Evolutionary conservation across 2,329 filamentous ascomycete species (phyloP).

Genomic region (Corinectria fuckeliana): DNA sequence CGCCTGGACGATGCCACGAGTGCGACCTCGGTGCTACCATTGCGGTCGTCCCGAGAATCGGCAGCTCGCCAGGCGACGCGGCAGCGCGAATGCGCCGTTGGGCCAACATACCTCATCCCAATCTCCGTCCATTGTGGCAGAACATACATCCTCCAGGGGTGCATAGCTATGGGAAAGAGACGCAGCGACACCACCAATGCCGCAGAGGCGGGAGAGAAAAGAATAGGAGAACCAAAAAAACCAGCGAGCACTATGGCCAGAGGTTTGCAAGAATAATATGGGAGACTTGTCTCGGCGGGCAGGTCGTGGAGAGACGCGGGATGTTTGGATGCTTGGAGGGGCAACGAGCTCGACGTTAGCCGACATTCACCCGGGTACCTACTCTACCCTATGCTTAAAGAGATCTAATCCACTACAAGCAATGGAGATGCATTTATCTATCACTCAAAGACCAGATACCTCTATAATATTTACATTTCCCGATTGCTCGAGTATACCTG

Average conservation of each 20-base stretch:
- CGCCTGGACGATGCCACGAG: not conserved
- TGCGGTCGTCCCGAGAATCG: conserved; percentile 1
- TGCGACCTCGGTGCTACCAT: not conserved
- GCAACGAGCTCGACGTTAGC: conserved; percentile 30
- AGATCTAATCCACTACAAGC: no score
- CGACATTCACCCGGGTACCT: conserved; percentile 32
- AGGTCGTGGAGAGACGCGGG: conserved; percentile 21
- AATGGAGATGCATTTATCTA: not conserved
- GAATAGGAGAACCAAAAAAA: not conserved
- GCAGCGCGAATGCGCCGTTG: conserved; percentile 15
- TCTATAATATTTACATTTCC: no score
- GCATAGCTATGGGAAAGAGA: conserved; percentile 40
- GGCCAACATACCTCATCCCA: conserved; percentile 67
- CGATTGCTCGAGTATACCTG: no score
- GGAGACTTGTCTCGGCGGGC: conserved; percentile 19
- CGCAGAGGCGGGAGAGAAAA: conserved; percentile 15
- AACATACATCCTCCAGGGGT: conserved; percentile 45
- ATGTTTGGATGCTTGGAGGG: conserved; percentile 36
- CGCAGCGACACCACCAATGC: conserved; percentile 18
- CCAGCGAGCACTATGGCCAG: not conserved
- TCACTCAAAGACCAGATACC: not conserved
- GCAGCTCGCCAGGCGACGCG: not conserved
- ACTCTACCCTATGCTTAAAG: not conserved
- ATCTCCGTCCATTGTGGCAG: conserved; percentile 67
- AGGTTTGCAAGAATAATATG: not conserved